Evolutionary conservation across 257 asterid species (phyloP), one percentile per base, ranked within the genome.

Genomic region (Mentha longifolia): DNA sequence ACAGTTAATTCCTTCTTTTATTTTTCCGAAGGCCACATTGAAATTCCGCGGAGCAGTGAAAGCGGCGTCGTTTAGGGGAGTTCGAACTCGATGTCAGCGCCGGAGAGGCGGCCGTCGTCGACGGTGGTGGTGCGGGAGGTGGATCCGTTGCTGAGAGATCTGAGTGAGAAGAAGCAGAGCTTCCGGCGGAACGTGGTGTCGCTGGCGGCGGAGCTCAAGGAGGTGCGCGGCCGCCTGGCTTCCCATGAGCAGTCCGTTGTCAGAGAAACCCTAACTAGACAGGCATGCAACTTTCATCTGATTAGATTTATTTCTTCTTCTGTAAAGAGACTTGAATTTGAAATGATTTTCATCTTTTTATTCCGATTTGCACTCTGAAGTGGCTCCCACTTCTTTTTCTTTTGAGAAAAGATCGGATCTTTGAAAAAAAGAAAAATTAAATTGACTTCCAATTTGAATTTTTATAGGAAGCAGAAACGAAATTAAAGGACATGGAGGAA

Each of bases 181-280:
- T 91, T 93, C 86, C 90, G 97, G 78, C 89, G 95, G 71, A 87
- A 83, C 95, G 98, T 93, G 76, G 97, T 90, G 71, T 88, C 91
- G 33, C 83, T 93, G 31, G 98, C 98, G 82, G 86, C 94, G 78
- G 98, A 93, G 92, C 92, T 93, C 13, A 93, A 89, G 85, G 96
- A 91, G 37, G 89, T 87, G 49, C 90, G 98, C 72, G 45, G 78
- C 80, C 96, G 96, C 54, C 85, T 93, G 13, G 84, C 88, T 63
- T 77, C 85, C 65, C 89, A 91, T 57, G 89, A 89, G 35, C 87
- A 83, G 70, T 83, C 83, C 14, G 77, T 75, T 59, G 86, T 77
- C 63, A 81, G 78, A 9, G 96, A 88, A 84, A 79, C 87, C 80
- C 81, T 85, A 67, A 87, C 89, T 17, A 84, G 98, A 51, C 95